Percentiles rank a stretch among this genome's conserved stretches.
Conservation (phyloP, 306 rosid genomes). For the Vigna radiata region DNA sequence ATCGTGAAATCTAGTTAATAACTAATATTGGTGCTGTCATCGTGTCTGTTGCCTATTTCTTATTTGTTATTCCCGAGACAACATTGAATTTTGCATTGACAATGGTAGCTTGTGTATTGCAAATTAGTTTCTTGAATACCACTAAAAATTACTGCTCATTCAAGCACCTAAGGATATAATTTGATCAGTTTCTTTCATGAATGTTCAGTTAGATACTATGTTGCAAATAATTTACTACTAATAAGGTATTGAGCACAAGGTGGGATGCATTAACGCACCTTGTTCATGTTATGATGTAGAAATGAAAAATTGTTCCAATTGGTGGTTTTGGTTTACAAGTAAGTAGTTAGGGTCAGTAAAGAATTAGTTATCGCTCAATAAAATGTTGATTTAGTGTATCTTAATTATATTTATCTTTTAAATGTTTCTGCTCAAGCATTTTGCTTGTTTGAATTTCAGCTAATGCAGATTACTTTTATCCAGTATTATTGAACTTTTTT, state of each 20-base stretch:
- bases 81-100: not conserved
- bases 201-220: not conserved
- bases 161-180: not conserved
- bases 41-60: not conserved
- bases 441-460: constrained; percentile 2
- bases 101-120: constrained; percentile 5
- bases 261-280: not conserved
- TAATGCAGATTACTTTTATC: constrained; percentile 1
- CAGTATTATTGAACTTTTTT: not conserved
- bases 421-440: not conserved
- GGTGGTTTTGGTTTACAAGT: not conserved
- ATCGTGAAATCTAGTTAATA: not conserved
- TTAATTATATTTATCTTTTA: not conserved
- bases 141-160: no score
- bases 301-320: not conserved
- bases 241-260: constrained; percentile 2
- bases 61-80: no score
- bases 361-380: not conserved
- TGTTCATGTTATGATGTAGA: not conserved
- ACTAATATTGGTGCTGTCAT: not conserved
- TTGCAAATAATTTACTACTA: constrained; percentile 1
- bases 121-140: constrained; percentile 21
- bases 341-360: not conserved
- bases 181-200: constrained; percentile 16
- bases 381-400: not conserved